phyloP scores from a whole-genome alignment of 805 yeast species.

The Starmerella gropengiesseri region DNA sequence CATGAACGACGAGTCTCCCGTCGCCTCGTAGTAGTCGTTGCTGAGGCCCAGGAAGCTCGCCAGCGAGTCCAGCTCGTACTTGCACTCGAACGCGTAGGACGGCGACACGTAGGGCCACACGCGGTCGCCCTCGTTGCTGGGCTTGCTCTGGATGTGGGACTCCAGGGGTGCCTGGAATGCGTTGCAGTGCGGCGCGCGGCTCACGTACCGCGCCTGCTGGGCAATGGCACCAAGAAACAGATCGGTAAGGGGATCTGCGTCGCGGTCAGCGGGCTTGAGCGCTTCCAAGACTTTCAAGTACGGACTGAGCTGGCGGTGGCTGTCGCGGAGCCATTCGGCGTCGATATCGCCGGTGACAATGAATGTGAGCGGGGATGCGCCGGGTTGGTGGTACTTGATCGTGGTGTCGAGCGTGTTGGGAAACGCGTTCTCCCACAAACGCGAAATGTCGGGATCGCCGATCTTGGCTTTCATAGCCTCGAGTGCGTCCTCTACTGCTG shows the following conservation, averaged over 20 bases:
- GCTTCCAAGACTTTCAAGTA: slow-evolving; percentile 51
- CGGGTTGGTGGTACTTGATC: slow-evolving; percentile 50
- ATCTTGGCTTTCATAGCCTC: slow-evolving; percentile 41
- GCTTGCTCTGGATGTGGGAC: slow-evolving; percentile 20
- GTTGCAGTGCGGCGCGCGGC: slow-evolving; percentile 68
- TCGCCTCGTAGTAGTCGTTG: slow-evolving; percentile 53
- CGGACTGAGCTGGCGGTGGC: slow-evolving; percentile 70
- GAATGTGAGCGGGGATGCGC: slow-evolving; percentile 46
- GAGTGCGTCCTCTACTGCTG: slow-evolving; percentile 51
- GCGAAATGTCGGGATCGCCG: slow-evolving; percentile 53
- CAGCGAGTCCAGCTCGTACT: slow-evolving; percentile 76
- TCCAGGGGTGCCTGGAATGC: slow-evolving; percentile 78
- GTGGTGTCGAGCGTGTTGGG: slow-evolving; percentile 89
- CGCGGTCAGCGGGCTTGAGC: slow-evolving; percentile 32
- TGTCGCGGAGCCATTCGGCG: slow-evolving; percentile 87
- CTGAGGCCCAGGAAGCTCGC: slow-evolving; percentile 71
- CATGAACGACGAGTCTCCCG: slow-evolving; percentile 35
- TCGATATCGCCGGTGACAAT: slow-evolving; percentile 87
- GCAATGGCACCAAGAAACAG: slow-evolving; percentile 68
- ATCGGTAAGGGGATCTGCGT: slow-evolving; percentile 31
- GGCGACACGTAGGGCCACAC: slow-evolving; percentile 66
- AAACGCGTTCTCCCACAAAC: slow-evolving; percentile 68
- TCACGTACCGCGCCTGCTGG: slow-evolving; percentile 59
- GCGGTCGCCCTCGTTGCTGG: slow-evolving; percentile 34
- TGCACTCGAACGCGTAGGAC: slow-evolving; percentile 71